A percentile compares a stretch with the other conserved stretches of the same genome.
Conservation (phyloP, 768 basidiomycete species). For the Boletus bicolor region DNA sequence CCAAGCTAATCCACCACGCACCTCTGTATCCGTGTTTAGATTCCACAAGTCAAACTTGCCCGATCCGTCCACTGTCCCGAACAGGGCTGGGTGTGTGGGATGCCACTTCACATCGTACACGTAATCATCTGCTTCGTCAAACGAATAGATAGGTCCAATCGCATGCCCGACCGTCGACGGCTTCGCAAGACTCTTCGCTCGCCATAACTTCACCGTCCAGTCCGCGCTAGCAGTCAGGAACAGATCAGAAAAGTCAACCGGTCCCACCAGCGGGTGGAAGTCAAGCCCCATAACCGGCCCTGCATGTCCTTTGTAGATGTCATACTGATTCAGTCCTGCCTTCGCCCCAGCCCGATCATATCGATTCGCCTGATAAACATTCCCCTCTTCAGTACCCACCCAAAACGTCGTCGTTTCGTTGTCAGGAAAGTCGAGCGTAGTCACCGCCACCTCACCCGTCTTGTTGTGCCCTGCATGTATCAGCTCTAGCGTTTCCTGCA, state of each 20-base stretch:
- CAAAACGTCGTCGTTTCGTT: conserved; percentile 97
- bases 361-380: conserved; percentile 93
- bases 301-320: conserved; percentile 88
- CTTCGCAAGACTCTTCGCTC: conserved; percentile 74
- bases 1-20: conserved; percentile 37
- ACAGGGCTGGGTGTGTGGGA: conserved; percentile 89
- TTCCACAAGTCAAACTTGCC: conserved; percentile 99
- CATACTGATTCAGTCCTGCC: conserved; percentile 90
- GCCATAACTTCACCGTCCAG: conserved; percentile 99
- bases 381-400: conserved; percentile 98
- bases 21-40: conserved; percentile 94
- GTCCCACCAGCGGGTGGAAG: conserved; percentile 90
- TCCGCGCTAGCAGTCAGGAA: conserved; percentile 93
- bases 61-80: conserved; percentile 91
- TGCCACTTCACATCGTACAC: conserved; percentile 99
- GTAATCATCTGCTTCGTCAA: conserved; percentile 98
- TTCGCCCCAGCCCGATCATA: conserved; percentile 97
- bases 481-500: conserved; percentile 89
- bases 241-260: conserved; percentile 92
- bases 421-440: conserved; percentile 89
- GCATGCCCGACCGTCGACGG: conserved; percentile 53
- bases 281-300: conserved; percentile 93
- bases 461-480: conserved; percentile 90
- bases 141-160: conserved; percentile 82
- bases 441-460: conserved; percentile 95